Evolutionary conservation across 163 green algal genomes (phyloP).

Genomic region (Coccomyxa subellipsoidea): DNA sequence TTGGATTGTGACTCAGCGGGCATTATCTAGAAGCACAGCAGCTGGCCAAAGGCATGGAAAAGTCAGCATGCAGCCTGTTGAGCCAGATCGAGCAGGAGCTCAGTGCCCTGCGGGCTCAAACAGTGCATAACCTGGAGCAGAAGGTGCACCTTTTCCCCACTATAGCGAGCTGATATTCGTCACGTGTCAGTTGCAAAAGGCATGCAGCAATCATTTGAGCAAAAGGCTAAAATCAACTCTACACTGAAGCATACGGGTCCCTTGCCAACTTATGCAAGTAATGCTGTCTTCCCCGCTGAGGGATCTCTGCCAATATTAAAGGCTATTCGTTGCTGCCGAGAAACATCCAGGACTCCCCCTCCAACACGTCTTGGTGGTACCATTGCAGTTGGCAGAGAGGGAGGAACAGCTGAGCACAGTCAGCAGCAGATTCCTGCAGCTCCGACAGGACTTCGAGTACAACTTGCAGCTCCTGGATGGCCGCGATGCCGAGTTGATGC

Average conservation of each 20-base stretch:
- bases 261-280: neutral
- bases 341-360: no score
- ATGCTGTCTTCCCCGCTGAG: no score
- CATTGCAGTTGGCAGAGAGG: neutral
- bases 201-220: neutral
- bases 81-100: neutral
- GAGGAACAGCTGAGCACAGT: neutral
- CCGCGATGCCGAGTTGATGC: slow-evolving; percentile 31
- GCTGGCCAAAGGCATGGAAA: neutral
- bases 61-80: neutral
- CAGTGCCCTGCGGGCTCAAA: neutral
- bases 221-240: no score
- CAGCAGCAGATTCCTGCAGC: slow-evolving; percentile 2
- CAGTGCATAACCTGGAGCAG: neutral
- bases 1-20: no score
- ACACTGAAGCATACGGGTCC: no score
- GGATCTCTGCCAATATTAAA: no score
- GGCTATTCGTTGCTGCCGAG: no score
- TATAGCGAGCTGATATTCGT: neutral
- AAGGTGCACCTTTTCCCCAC: neutral
- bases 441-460: slow-evolving; percentile 35
- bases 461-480: slow-evolving; percentile 34
- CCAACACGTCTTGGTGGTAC: no score
- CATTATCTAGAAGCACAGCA: no score
- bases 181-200: neutral